Percentiles rank a stretch among this genome's conserved stretches.
Evolutionary conservation across 169 alveolate genomes (phyloP).

Genomic region (Cryptosporidium baileyi): DNA sequence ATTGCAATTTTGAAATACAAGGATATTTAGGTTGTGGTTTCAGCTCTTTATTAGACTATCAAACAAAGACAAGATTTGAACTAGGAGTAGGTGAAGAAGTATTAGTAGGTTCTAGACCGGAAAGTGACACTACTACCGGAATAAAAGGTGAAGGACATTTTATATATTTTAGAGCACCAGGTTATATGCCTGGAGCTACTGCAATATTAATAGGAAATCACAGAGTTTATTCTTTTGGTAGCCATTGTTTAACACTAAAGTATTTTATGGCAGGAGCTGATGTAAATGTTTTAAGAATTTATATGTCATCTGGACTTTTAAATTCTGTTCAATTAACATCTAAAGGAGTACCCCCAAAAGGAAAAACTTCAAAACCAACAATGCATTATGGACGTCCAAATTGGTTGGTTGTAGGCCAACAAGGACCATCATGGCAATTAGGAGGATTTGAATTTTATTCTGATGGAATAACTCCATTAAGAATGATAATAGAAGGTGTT

Average conservation of each 20-base stretch:
- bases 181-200: slow-evolving; percentile 75
- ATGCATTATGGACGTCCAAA: slow-evolving; percentile 75
- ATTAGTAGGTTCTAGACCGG: slow-evolving; percentile 73
- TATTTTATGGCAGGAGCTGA: slow-evolving; percentile 78
- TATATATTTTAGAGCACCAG: slow-evolving; percentile 75
- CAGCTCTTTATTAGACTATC: slow-evolving; percentile 44
- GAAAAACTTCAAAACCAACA: not conserved
- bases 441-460: slow-evolving; percentile 75
- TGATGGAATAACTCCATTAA: slow-evolving; percentile 72
- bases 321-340: slow-evolving; percentile 13
- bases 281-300: slow-evolving; percentile 73
- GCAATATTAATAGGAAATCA: slow-evolving; percentile 73
- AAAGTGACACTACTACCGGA: slow-evolving; percentile 74
- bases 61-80: slow-evolving; percentile 57
- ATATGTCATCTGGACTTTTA: slow-evolving; percentile 70
- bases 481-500: slow-evolving; percentile 73
- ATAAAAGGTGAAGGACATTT: slow-evolving; percentile 68
- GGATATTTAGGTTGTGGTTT: slow-evolving; percentile 60
- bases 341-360: slow-evolving; percentile 14
- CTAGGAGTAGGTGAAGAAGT: slow-evolving; percentile 59
- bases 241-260: slow-evolving; percentile 71
- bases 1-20: slow-evolving; percentile 27
- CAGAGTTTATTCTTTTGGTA: slow-evolving; percentile 71
- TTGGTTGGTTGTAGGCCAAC: slow-evolving; percentile 76
- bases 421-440: slow-evolving; percentile 75